phyloP scores from a whole-genome alignment of 805 yeast species.

The Metschnikowia dekortorum region DNA sequence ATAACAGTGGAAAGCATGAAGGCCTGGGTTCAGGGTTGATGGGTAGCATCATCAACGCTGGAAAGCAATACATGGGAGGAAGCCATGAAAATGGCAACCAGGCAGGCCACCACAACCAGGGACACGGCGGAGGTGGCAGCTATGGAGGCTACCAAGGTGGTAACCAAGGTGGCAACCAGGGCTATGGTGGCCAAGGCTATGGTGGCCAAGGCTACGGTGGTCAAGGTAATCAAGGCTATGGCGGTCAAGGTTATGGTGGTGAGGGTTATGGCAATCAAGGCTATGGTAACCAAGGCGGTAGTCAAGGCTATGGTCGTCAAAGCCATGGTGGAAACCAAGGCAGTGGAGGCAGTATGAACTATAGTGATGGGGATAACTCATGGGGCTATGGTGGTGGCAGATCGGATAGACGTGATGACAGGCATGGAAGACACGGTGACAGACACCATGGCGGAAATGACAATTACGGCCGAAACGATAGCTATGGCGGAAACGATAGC shows the following conservation, averaged over 20 bases:
- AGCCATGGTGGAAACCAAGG: neutral
- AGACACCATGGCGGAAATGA: too few species aligned
- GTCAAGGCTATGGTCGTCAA: neutral
- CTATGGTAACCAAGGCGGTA: conserved; percentile 4
- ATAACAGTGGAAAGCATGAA: neutral
- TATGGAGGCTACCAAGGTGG: conserved; percentile 3
- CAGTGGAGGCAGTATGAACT: neutral
- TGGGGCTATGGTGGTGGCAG: conserved; percentile 7
- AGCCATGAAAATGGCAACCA: conserved; percentile 2
- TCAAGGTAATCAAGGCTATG: neutral
- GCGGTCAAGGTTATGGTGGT: neutral
- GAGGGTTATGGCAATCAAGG: conserved; percentile 1
- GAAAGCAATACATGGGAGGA: conserved; percentile 2
- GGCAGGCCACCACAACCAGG: neutral
- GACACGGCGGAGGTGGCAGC: conserved; percentile 5
- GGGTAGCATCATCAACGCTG: conserved; percentile 1
- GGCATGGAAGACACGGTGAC: too few species aligned
- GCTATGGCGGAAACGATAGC: too few species aligned
- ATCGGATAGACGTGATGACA: conserved; percentile 1
- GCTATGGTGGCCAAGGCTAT: conserved; percentile 1
- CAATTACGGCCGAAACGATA: too few species aligned
- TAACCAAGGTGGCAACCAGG: conserved; percentile 4
- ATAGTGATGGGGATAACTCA: neutral
- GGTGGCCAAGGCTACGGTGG: conserved; percentile 3
- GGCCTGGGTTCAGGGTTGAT: conserved; percentile 1